These are phyloP conservation scores for Crassisporium funariophilum DNA, from an alignment of 768 basidiomycete genomes.

Conservation along the genomic window DNA sequence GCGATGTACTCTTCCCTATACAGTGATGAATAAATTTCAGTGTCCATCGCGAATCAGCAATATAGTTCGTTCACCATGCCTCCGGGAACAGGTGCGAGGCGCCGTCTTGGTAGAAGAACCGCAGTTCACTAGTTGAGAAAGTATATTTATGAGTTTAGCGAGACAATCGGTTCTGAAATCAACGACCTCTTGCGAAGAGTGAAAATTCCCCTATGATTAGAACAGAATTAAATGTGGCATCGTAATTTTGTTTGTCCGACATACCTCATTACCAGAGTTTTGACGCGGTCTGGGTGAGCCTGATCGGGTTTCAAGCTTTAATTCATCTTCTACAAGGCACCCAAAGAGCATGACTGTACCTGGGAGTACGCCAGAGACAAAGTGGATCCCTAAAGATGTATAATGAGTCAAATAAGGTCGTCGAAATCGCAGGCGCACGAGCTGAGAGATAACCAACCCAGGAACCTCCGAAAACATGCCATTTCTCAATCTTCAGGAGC, in stretches of 20 bases:
- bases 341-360: slow-evolving; percentile 35
- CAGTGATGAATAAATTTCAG: not conserved
- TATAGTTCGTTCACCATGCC: slow-evolving; percentile 63
- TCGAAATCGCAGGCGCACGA: not conserved
- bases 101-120: slow-evolving; percentile 92
- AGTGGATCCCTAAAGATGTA: slow-evolving; percentile 69
- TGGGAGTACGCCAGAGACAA: slow-evolving; percentile 86
- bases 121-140: slow-evolving; percentile 62
- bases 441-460: slow-evolving; percentile 57
- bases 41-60: not conserved
- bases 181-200: slow-evolving; percentile 74
- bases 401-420: not conserved
- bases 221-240: not conserved
- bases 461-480: slow-evolving; percentile 95
- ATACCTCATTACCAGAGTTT: slow-evolving; percentile 75
- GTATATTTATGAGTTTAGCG: not conserved
- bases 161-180: not conserved
- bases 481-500: slow-evolving; percentile 76
- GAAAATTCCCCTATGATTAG: slow-evolving; percentile 78
- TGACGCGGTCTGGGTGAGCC: slow-evolving; percentile 81
- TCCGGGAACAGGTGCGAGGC: slow-evolving; percentile 83
- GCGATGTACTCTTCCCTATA: slow-evolving; percentile 81
- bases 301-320: slow-evolving; percentile 27
- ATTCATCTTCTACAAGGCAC: no score
- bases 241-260: not conserved